Conservation (phyloP, 441 rosid genomes). For the Aquilaria agallochum region DNA sequence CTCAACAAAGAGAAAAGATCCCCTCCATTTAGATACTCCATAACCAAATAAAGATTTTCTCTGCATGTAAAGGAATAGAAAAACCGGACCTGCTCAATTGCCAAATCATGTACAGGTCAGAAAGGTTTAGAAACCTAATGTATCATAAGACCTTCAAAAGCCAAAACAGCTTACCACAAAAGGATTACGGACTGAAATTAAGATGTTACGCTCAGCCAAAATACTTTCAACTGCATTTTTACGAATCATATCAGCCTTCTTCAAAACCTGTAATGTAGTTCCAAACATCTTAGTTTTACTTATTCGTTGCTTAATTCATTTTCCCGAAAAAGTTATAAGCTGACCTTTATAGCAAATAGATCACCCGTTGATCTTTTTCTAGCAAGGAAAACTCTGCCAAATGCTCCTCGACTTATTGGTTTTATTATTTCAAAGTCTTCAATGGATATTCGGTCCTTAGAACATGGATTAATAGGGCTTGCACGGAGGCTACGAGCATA, state of each 20-base stretch:
- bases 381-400: conserved; percentile 93
- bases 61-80: conserved; percentile 99
- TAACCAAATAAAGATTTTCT: conserved; percentile 94
- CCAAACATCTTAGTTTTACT: conserved; percentile 2
- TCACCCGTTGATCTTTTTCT: conserved; percentile 93
- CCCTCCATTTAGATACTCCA: conserved; percentile 99
- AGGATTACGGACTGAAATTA: conserved; percentile 92
- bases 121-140: conserved; percentile 17
- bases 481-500: conserved; percentile 73
- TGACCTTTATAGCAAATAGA: conserved; percentile 93
- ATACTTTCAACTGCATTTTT: conserved; percentile 99
- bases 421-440: conserved; percentile 98
- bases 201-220: conserved; percentile 87
- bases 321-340: conserved; percentile 15
- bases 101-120: conserved; percentile 31
- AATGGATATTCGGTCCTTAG: conserved; percentile 88
- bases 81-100: conserved; percentile 80
- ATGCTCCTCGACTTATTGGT: conserved; percentile 98
- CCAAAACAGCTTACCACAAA: conserved; percentile 63
- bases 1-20: conserved; percentile 91
- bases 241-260: conserved; percentile 96
- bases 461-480: conserved; percentile 77
- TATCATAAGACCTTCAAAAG: conserved; percentile 6
- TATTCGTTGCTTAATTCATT: not conserved
- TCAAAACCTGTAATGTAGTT: conserved; percentile 59